Base-by-base conservation (phyloP, 1,139 yeast genomes). In the Geotrichum carabidarum region DNA sequence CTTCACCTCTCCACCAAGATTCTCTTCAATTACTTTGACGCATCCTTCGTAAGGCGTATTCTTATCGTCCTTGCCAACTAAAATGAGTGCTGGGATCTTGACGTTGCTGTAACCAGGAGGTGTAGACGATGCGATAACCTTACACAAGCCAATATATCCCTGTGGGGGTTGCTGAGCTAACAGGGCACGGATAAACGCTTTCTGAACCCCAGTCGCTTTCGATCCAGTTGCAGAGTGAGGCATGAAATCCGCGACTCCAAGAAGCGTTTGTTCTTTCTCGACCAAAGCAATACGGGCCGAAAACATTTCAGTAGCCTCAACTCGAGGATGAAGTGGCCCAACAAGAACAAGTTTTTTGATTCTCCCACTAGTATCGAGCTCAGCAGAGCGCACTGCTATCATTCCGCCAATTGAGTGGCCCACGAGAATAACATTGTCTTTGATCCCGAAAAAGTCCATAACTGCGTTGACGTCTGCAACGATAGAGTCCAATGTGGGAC, bases 401-500 rank as follows among this genome's bases (percentile, higher is more conserved):
- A 68, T 63, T 1, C 71, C 71, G 2, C 71, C 68, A 70, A 68
- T 68, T 1, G 71, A 68, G 54, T 68, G 71, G 3, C 71, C 71
- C 12, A 68, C 64, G 12, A 44, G 31, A n/a, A 68, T 51, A 8
- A 60, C 57, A 4, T 65, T 47, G 12, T 59, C 49, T 14, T 54
- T 44, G 31, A 65, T 50, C 1, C 50, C 55, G 42, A 60, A 55
- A 45, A 63, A 62, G 32, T 59, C 53, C 9, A 67, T 56, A 22
- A 65, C 58, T 12, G 58, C 59, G 18, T 60, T 48, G 7, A 65
- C 62, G 54, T 65, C 68, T 1, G 52, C 44, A 18, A 66, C 65
- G 56, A 68, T 58, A 8, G 65, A 58, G 31, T 61, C 59, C 7
- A 66, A 51, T 1, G 60, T 56, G 8, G 63, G 58, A 3, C 9